Percentiles rank a stretch among this genome's conserved stretches.
phyloP scores from a whole-genome alignment of 2,329 filamentous ascomycete species.

The Monilinia laxa region DNA sequence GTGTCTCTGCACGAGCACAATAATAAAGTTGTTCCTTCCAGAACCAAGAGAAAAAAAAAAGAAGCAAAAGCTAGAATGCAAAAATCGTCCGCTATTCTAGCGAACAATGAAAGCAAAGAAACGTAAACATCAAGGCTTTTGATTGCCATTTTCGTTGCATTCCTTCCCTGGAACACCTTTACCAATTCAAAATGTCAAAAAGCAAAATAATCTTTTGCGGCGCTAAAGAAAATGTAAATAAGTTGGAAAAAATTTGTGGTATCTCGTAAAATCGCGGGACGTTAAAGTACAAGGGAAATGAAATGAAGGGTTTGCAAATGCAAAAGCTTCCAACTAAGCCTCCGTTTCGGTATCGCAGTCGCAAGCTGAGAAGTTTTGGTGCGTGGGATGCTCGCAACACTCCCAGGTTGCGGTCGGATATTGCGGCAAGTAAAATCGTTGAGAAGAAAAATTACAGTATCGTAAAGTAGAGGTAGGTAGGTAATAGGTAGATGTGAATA shows the following conservation, averaged over 20 bases:
- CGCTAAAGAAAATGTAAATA: constrained; percentile 11
- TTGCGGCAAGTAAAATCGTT: constrained; percentile 3
- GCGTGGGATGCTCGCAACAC: not conserved
- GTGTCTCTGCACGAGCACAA: constrained; percentile 11
- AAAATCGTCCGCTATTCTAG: constrained; percentile 12
- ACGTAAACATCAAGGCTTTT: constrained; percentile 1
- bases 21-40: not conserved
- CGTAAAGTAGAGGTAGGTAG: constrained; percentile 16
- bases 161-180: constrained; percentile 13
- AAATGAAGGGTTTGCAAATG: constrained; percentile 5
- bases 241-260: constrained; percentile 27
- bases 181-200: constrained; percentile 21
- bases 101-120: constrained; percentile 16
- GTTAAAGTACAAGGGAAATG: constrained; percentile 26
- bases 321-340: not conserved
- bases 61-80: not conserved
- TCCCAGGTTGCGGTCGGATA: not conserved
- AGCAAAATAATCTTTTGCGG: constrained; percentile 3
- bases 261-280: constrained; percentile 32
- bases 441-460: constrained; percentile 10
- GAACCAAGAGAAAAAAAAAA: not conserved
- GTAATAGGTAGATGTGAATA: not conserved
- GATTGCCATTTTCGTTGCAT: constrained; percentile 12
- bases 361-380: not conserved
- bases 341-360: not conserved